Conservation (phyloP, 352 stramenopile genomes). For the Peronospora belbahrii region DNA sequence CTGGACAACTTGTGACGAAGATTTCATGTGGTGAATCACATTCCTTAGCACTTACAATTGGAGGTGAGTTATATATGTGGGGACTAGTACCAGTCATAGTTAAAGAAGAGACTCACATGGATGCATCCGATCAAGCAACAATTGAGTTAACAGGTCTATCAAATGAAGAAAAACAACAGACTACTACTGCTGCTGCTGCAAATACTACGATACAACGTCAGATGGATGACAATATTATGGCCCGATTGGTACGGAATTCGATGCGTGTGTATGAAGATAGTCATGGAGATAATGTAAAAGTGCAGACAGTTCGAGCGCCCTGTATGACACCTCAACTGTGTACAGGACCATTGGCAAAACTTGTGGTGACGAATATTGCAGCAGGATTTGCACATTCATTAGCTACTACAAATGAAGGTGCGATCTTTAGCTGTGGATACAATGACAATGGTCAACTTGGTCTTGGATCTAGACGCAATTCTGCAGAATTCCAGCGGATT, state of each 20-base stretch:
- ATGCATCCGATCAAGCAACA: constrained; percentile 43
- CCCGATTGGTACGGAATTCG: constrained; percentile 50
- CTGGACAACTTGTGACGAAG: constrained; percentile 55
- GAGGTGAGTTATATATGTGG: constrained; percentile 71
- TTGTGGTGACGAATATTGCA: constrained; percentile 43
- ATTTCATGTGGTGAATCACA: constrained; percentile 73
- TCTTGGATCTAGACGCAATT: constrained; percentile 53
- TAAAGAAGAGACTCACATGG: too few species aligned
- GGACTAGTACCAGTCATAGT: constrained; percentile 57
- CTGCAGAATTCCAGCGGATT: constrained; percentile 51
- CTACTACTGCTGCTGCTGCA: too few species aligned
- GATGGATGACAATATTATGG: constrained; percentile 50
- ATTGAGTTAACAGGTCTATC: constrained; percentile 52
- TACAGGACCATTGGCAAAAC: constrained; percentile 22
- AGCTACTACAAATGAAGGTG: constrained; percentile 39
- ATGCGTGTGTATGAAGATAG: constrained; percentile 57
- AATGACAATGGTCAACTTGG: constrained; percentile 79
- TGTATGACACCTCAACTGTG: constrained; percentile 36
- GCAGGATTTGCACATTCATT: constrained; percentile 75
- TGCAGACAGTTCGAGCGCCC: constrained; percentile 50
- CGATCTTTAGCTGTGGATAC: constrained; percentile 72
- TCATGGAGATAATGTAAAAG: constrained; percentile 25
- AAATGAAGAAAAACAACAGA: constrained; percentile 25
- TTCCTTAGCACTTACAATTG: constrained; percentile 48
- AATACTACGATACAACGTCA: constrained; percentile 19